Conservation (phyloP, 108 stramenopile species). For the Fragilaria crotonensis region DNA sequence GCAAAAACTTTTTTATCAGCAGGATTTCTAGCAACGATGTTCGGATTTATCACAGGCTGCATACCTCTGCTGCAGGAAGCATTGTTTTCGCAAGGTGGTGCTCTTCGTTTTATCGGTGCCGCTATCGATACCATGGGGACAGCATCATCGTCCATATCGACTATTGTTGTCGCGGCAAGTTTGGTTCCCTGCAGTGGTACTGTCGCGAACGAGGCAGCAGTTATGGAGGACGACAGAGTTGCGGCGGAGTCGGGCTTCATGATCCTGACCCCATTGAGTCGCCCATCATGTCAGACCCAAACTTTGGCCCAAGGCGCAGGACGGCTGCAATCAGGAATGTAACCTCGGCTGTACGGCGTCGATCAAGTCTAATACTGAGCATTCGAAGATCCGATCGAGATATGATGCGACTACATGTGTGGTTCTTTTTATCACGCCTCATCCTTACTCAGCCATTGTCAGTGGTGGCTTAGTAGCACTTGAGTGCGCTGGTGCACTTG, state of each 20-base stretch:
- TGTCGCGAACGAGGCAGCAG: no score
- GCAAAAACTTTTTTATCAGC: conserved; percentile 47
- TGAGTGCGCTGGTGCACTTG: conserved; percentile 46
- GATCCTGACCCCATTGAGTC: conserved; percentile 6
- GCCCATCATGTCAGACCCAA: conserved; percentile 17
- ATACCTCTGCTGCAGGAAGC: conserved; percentile 60
- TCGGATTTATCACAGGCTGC: conserved; percentile 61
- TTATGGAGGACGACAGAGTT: no score
- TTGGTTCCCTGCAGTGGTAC: no score
- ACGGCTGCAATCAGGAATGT: neutral
- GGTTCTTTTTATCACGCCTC: conserved; percentile 55
- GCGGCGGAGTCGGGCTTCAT: no score
- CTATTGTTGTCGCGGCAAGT: conserved; percentile 57
- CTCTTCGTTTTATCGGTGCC: conserved; percentile 55
- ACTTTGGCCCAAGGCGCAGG: conserved; percentile 13
- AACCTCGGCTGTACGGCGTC: conserved; percentile 20
- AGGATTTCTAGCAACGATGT: conserved; percentile 49
- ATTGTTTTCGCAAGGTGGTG: conserved; percentile 44
- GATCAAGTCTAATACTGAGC: no score
- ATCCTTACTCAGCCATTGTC: conserved; percentile 50
- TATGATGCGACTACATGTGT: conserved; percentile 50
- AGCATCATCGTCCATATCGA: conserved; percentile 41
- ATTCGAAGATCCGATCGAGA: no score
- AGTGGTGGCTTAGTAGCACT: conserved; percentile 38
- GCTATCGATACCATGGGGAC: conserved; percentile 56